phyloP scores from a whole-genome alignment of 2,329 filamentous ascomycete genomes.

The Paracamarosporium sp. region DNA sequence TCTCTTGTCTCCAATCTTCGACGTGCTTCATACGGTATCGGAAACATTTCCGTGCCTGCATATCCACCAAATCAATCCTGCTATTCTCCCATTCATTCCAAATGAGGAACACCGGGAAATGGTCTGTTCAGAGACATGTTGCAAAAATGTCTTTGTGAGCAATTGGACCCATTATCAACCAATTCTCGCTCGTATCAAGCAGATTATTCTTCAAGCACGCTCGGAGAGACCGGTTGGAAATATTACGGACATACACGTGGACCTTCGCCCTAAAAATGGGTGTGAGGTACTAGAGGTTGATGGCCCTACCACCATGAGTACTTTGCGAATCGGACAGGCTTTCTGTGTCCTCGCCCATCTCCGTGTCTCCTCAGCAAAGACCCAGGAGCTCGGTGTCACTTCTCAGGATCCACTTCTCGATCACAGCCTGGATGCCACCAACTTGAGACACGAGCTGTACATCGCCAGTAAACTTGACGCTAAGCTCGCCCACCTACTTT shows the following conservation, averaged over 20 bases:
- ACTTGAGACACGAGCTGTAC: conserved; percentile 27
- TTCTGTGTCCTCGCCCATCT: conserved; percentile 26
- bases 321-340: conserved; percentile 34
- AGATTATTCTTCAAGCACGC: conserved; percentile 34
- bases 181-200: conserved; percentile 25
- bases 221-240: conserved; percentile 27
- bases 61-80: conserved; percentile 38
- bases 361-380: conserved; percentile 24
- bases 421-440: conserved; percentile 26
- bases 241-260: conserved; percentile 27
- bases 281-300: conserved; percentile 29
- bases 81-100: conserved; percentile 27
- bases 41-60: conserved; percentile 25
- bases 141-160: conserved; percentile 31
- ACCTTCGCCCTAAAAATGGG: conserved; percentile 28
- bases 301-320: conserved; percentile 23
- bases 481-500: conserved; percentile 29
- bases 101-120: conserved; percentile 15
- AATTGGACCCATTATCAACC: conserved; percentile 36
- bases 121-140: conserved; percentile 28
- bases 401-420: conserved; percentile 30
- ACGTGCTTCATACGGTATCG: conserved; percentile 30
- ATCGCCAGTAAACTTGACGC: conserved; percentile 23
- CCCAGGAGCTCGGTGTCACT: conserved; percentile 19
- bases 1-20: conserved; percentile 30